These are phyloP conservation scores for Apiospora hydei DNA, from an alignment of 2,329 filamentous ascomycete genomes.

Conservation along the genomic window DNA sequence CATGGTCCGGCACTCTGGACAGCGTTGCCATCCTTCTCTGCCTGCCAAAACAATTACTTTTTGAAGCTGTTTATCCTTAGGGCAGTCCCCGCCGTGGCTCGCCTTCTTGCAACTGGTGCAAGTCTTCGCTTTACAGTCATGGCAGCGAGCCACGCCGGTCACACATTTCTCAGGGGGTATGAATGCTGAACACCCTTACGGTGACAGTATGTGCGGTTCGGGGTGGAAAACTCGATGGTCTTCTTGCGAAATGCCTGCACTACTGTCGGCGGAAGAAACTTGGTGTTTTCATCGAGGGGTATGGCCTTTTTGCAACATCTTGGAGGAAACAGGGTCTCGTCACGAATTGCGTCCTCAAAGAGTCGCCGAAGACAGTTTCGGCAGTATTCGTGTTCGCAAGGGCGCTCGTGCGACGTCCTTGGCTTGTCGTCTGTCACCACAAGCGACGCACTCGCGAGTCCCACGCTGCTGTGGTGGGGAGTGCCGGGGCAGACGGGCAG, in stretches of 20 bases:
- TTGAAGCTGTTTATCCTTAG: conserved; percentile 49
- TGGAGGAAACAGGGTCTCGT: conserved; percentile 63
- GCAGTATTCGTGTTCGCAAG: conserved; percentile 59
- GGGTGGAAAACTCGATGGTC: conserved; percentile 55
- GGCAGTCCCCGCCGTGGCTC: conserved; percentile 56
- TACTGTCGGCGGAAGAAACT: conserved; percentile 47
- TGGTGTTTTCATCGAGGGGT: conserved; percentile 40
- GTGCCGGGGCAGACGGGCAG: conserved; percentile 22
- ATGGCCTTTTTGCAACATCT: conserved; percentile 58
- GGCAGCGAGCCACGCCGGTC: conserved; percentile 49
- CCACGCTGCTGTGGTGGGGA: too few species aligned
- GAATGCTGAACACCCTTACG: conserved; percentile 53
- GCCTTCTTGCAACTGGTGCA: conserved; percentile 59
- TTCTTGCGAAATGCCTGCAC: conserved; percentile 50
- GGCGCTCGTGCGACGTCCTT: conserved; percentile 30
- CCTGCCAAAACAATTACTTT: conserved; percentile 50
- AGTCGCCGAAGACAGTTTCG: conserved; percentile 52
- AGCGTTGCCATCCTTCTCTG: conserved; percentile 59
- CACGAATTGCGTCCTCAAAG: conserved; percentile 51
- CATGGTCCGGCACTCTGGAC: conserved; percentile 51
- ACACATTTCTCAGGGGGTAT: conserved; percentile 46
- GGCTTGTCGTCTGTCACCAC: conserved; percentile 29
- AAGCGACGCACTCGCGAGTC: conserved; percentile 30
- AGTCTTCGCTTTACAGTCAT: conserved; percentile 50
- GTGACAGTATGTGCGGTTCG: conserved; percentile 60